Evolutionary conservation across 2,329 filamentous ascomycete genomes (phyloP).

Genomic region (Sarocladium oryzae): DNA sequence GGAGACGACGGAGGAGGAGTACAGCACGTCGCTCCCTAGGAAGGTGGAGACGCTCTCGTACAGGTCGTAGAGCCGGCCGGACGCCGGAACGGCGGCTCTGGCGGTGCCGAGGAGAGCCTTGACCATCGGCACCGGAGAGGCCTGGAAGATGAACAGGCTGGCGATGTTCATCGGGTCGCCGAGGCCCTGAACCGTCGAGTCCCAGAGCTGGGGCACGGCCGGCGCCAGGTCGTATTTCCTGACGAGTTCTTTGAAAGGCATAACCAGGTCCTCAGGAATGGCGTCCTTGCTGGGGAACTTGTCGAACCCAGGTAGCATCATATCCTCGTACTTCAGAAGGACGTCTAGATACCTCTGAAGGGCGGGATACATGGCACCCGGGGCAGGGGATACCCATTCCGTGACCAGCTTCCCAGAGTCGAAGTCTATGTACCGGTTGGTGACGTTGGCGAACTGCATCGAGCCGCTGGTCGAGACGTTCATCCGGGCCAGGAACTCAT

Average conservation of each 20-base stretch:
- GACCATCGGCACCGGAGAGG: conserved; percentile 15
- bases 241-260: conserved; percentile 40
- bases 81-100: conserved; percentile 15
- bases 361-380: conserved; percentile 15
- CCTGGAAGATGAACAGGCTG: conserved; percentile 32
- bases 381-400: conserved; percentile 15
- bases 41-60: conserved; percentile 26
- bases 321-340: conserved; percentile 20
- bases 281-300: conserved; percentile 32
- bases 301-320: conserved; percentile 25
- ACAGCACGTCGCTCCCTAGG: conserved; percentile 28
- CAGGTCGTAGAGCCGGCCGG: conserved; percentile 22
- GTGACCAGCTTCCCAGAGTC: conserved; percentile 22
- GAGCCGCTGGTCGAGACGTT: conserved; percentile 23
- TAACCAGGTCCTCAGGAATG: conserved; percentile 24
- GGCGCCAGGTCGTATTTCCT: conserved; percentile 36
- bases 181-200: conserved; percentile 32
- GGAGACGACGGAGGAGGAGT: conserved; percentile 24
- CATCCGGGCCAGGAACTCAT: conserved; percentile 24
- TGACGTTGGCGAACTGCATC: conserved; percentile 19
- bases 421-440: conserved; percentile 30
- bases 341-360: conserved; percentile 21
- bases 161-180: conserved; percentile 34
- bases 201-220: conserved; percentile 30
- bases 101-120: conserved; percentile 15